Evolutionary conservation across 257 asterid species (phyloP), one percentile per base, ranked within the genome.

Genomic region (Echium plantagineum): DNA sequence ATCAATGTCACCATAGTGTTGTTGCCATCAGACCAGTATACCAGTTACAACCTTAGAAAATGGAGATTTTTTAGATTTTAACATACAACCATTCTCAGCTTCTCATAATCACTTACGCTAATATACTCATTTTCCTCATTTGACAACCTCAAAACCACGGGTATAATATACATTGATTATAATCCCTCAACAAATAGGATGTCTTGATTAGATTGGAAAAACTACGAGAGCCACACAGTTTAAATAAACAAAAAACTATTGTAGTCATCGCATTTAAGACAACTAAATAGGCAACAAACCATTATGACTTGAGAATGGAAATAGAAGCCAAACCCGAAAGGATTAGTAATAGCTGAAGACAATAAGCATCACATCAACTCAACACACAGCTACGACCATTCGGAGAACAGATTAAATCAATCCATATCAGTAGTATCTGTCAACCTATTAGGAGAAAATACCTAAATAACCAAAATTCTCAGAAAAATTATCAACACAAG

Each of bases 301-400:
- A 42, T 13, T 10, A 42, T 0, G 49, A 42, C 49, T 42, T 13
- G 49, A 42, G 49, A 42, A 42, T 42, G 16, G 49, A 13, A 42
- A 42, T 13, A 42, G 49, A 42, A 42, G 49, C 49, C 17, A 1
- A 16, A 42, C 5, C 16, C 49, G 4, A 42, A 13, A 42, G 49
- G 49, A 13, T 42, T 42, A 12, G 17, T 13, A 12, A 42, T 12
- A 42, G 49, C 49, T 42, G 49, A 35, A 26, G 58, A 71, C 56
- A 68, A 15, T 48, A 77, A 26, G 57, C 18, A 62, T 67, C 73
- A 66, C 80, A 76, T 67, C 77, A 71, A 62, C 61, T 71, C 64
- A 56, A 24, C 21, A 59, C 59, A 66, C 59, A 66, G 67, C 75
- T 72, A 62, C 19, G 61, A 17, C 4, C 49, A 10, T 42, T 42